Evolutionary conservation across 345 rosid species (phyloP), one percentile per base, ranked within the genome.

Genomic region (Theobroma cacao): DNA sequence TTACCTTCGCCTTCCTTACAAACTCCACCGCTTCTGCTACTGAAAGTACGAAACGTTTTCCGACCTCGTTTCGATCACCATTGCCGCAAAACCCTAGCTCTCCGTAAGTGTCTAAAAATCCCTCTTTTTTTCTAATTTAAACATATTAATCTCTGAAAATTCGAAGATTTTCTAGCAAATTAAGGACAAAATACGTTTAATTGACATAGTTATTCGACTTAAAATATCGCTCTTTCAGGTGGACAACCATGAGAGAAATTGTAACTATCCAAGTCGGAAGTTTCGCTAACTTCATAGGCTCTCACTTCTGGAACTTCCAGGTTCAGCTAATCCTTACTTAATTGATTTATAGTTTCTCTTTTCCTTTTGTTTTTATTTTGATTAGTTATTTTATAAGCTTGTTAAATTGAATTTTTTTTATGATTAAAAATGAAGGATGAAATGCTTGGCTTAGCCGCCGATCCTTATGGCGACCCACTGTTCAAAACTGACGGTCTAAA

Each of bases 271-370:
- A 96, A 86, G 90, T 90, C 7, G 99, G 99, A 33, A 90, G 90
- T 3, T 92, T 89, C 26, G 95, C 99, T 2, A 92, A 94, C 84
- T 96, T 91, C 81, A 65, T 94, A n/a, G 99, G 99, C 70, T 96
- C 99, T 66, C 98, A 96, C 83, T 94, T 94, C 84, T 94, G 99
- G 99, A 96, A 96, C 85, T 91, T 96, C 80, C 99, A 96, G 97
- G 97, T 94, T 68, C 62, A 52, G n/a, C 30, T 31, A 33, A 50
- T 52, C 20, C 52, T 18, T 72, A n/a, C 75, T 33, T 33, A 72
- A 33, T 72, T 50, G 20, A 2, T 9, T n/a, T 10, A 9, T 24
- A 22, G 14, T 0, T 48, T 56, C 3, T 52, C 48, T 13, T 9
- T 70, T 36, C 45, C n/a, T 24, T 31, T 63, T 7, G 4, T 5